A percentile compares a stretch with the other conserved stretches of the same genome.
Conservation (phyloP, 75 land plant species). For the Sequoiadendron giganteum region DNA sequence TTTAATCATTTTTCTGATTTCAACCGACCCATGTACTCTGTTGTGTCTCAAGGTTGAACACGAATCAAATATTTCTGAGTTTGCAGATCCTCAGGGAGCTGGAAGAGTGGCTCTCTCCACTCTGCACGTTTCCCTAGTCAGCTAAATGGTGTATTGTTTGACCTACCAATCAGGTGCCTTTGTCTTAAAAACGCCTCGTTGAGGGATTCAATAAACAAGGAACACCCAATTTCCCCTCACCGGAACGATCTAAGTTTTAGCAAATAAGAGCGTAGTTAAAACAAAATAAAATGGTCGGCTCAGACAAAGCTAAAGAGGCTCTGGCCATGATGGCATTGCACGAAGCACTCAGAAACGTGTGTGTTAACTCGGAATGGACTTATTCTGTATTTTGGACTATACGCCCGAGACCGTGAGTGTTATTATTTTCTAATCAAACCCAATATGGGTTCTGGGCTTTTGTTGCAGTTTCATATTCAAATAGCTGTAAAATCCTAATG, state of each 20-base stretch:
- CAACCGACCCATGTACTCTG: not conserved
- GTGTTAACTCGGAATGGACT: conserved; percentile 87
- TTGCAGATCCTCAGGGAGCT: not conserved
- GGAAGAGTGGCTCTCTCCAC: not conserved
- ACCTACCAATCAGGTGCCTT: not conserved
- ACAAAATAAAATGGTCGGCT: conserved; percentile 54
- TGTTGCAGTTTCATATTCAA: not conserved
- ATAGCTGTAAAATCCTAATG: not conserved
- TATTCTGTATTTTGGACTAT: conserved; percentile 99
- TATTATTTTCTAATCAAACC: not conserved
- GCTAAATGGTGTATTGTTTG: not conserved
- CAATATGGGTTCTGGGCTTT: not conserved
- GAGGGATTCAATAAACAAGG: not conserved
- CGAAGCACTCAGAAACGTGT: conserved; percentile 86
- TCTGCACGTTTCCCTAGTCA: not conserved
- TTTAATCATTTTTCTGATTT: not conserved
- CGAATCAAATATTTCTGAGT: not conserved
- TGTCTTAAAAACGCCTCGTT: not conserved
- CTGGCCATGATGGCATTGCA: conserved; percentile 96
- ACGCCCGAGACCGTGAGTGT: conserved; percentile 82
- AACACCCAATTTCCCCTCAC: not conserved
- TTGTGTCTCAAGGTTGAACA: not conserved
- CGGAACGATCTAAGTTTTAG: not conserved
- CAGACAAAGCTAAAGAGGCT: conserved; percentile 71
- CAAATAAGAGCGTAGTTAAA: not conserved